Evolutionary conservation across 305 asterid genomes (phyloP), one percentile per base, ranked within the genome.

Genomic region (Fraxinus floribunda): DNA sequence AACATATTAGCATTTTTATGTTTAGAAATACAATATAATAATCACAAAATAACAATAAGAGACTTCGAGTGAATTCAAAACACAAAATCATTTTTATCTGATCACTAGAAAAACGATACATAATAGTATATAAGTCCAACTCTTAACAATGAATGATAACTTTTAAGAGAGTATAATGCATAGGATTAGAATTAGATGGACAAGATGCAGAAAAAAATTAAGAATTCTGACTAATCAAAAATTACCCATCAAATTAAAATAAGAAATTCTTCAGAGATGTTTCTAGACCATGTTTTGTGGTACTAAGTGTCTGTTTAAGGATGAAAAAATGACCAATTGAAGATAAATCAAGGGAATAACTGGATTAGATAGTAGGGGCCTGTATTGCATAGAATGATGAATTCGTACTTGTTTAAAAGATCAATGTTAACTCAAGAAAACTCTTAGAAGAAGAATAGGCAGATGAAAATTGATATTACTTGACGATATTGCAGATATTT

Each of bases 61-160:
- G 60, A 32, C 78, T 75, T 44, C 39, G 38, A 85, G 74, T 24
- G 24, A 49, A 83, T 22, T 10, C 24, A 60, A 62, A 38, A 32
- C 32, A 2, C 60, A 46, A 46, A 46, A 13, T 46, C 26, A 3
- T 75, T 81, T 16, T 38, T 24, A 18, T 11, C 18, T 39, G 75
- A 34, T 26, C 18, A 49, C 74, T 41, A 70, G 78, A 79, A 15
- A 78, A 74, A 24, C 44, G 80, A 77, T 20, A 9, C 15, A 26
- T 57, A 83, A 78, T 26, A 29, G 39, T 5, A 20, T 8, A 86
- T 66, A 20, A 20, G 32, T 22, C 8, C 5, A 60, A 60, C 29
- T 20, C 70, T 2, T 55, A 55, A 55, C 66, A 55, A 55, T 0
- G 35, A 64, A 64, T 64, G 35, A 64, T 9, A 22, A 64, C 16